These are phyloP conservation scores for Podaxis carcinomalis DNA, from an alignment of 768 basidiomycete species.

Conservation along the genomic window DNA sequence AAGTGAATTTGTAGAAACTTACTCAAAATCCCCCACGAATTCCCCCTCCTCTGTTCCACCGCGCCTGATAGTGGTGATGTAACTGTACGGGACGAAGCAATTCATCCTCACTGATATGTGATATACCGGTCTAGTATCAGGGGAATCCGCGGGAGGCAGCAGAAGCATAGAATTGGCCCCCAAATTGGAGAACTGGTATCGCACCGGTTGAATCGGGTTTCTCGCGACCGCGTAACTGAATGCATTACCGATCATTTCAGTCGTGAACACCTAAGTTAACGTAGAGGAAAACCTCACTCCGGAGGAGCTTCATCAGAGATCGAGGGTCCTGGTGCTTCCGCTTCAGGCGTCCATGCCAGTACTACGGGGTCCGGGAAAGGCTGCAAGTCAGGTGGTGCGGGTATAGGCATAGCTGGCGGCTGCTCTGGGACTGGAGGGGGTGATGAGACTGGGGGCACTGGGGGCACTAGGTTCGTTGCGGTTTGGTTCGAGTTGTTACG, in stretches of 20 bases:
- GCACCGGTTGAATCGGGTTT: background rate
- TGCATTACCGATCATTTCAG: background rate
- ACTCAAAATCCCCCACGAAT: slow-evolving; percentile 32
- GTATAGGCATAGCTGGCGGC: background rate
- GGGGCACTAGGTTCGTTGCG: background rate
- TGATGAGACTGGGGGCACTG: background rate
- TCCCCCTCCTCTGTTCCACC: slow-evolving; percentile 24
- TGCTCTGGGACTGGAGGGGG: background rate
- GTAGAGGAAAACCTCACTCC: background rate
- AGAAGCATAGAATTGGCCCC: slow-evolving; percentile 18
- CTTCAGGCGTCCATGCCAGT: background rate
- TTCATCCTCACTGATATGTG: slow-evolving; percentile 28
- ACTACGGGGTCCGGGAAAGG: background rate
- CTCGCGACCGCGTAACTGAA: background rate
- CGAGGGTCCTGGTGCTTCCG: background rate
- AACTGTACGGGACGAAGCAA: slow-evolving; percentile 30
- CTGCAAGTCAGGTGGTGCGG: background rate
- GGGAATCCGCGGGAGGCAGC: slow-evolving; percentile 16
- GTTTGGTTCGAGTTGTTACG: background rate
- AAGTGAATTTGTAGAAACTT: slow-evolving; percentile 2
- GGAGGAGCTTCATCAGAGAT: background rate
- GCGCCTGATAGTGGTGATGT: slow-evolving; percentile 27
- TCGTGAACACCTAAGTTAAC: background rate
- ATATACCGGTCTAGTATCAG: slow-evolving; percentile 23
- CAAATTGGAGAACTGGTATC: background rate